Base-by-base conservation (phyloP, 345 rosid species). In the Cardamine chenopodiifolia region DNA sequence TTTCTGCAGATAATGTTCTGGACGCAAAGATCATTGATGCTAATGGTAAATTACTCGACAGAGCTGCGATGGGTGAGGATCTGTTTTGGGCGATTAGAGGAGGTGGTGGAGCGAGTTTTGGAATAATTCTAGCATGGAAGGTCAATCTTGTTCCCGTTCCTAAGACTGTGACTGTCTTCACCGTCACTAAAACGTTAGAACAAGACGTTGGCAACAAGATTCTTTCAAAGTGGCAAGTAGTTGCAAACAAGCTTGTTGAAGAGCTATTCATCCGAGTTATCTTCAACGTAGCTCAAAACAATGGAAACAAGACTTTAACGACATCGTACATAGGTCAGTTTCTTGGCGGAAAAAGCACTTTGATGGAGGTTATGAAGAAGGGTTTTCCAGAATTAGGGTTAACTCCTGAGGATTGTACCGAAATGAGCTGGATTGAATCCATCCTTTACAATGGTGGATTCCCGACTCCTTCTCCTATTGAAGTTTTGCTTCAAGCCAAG, bases 61-160 rank as follows among this genome's bases (percentile, higher is more conserved):
- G 93, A 58, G 47, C 66, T 1, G 47, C 85, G 0, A 90, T 86
- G 90, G 90, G 96, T 0, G 88, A 90, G 57, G 96, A 90, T 62
- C 70, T 74, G 6, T 90, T 88, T 65, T 86, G 92, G 92, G 96
- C 92, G 0, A 86, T 90, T 11, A 42, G 87, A 61, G 96, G 96
- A 12, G 96, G 92, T 0, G 92, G 82, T 10, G 92, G 92, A 20
- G 90, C 79, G 6, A 86, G 87, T 73, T 90, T 90, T 19, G 96
- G 96, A 1, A 18, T 89, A 8, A 82, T 90, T 1, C 77, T 85
- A n/a, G 57, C 81, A 1, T 90, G 91, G 91, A 88, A 88, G 65
- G 35, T 90, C 29, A 84, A 78, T 52, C 68, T 90, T 29, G 93
- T 90, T 66, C 85, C 81, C 1, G 89, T 90, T 19, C 93, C 93